Base-by-base conservation (phyloP, 495 filamentous ascomycete species). In the Immersiella caudata region DNA sequence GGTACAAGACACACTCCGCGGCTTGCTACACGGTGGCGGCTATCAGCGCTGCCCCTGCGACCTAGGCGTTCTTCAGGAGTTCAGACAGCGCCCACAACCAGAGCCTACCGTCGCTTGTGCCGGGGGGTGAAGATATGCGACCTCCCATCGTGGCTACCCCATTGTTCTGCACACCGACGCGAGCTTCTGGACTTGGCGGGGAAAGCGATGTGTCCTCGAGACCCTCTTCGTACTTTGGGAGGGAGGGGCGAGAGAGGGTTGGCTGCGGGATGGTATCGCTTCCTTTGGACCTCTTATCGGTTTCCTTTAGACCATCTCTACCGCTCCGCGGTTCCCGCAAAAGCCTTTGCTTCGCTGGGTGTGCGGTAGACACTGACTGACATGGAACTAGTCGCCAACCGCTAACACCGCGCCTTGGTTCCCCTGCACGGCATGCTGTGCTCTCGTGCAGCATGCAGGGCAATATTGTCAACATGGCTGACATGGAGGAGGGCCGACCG, bases 1-100 rank as follows among this genome's bases (percentile, higher is more conserved):
- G 56, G 59, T 27, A 62, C 60, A 50, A 62, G 36, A 62, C 60
- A 62, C 50, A n/a, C 60, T 26, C 20, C 60, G 35, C 60, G 18
- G 35, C 8, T n/a, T 11, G 35, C 36, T 62, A 62, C 35, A 50
- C 60, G 40, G 12, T 62, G 60, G 60, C 60, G 60, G 35, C 60
- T 62, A 62, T 62, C 60, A 62, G 36, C 36, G 16, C 35, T 24
- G n/a, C 60, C 20, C 21, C 33, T 27, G 21, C 60, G 16, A 21
- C 36, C 6, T 21, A 18, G 21, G 12, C 21, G 18, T 50, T 49
- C 59, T 49, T 26, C 52, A 46, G 56, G 56, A 59, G 16, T 59
- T 25, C 26, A n/a, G 56, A 33, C 24, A 59, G 21, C 52, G 52
- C 9, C 52, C 2, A 20, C 26, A 6, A 50, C 2, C 2, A n/a